Conservation (phyloP, 345 rosid genomes). For the Citrus medica region DNA sequence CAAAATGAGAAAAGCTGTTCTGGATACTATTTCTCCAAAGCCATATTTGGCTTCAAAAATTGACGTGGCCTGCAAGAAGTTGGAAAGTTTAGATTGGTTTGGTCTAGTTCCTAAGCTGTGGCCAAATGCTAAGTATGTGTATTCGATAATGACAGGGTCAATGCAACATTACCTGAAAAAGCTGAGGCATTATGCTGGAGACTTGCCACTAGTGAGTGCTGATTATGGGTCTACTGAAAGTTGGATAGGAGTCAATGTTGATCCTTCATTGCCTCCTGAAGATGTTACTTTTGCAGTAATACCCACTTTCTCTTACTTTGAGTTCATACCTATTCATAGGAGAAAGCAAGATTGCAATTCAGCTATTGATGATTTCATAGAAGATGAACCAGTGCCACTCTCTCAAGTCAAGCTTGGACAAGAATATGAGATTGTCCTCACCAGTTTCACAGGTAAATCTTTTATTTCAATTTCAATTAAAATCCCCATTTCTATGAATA, state of each 20-base stretch:
- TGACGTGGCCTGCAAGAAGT: slow-evolving; percentile 43
- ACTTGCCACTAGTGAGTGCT: slow-evolving; percentile 74
- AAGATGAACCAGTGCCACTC: slow-evolving; percentile 75
- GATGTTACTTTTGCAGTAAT: slow-evolving; percentile 72
- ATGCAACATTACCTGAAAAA: slow-evolving; percentile 75
- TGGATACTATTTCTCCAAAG: slow-evolving; percentile 51
- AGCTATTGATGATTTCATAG: slow-evolving; percentile 53
- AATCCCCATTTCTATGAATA: not conserved
- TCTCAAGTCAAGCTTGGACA: slow-evolving; percentile 73
- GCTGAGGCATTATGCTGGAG: slow-evolving; percentile 69
- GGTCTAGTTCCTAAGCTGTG: slow-evolving; percentile 63
- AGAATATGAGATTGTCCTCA: slow-evolving; percentile 80
- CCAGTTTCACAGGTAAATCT: slow-evolving; percentile 87
- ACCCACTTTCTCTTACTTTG: slow-evolving; percentile 87
- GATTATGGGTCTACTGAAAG: slow-evolving; percentile 96
- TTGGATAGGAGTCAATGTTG: slow-evolving; percentile 93
- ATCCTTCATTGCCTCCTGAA: slow-evolving; percentile 68
- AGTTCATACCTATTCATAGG: slow-evolving; percentile 78
- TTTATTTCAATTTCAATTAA: not conserved
- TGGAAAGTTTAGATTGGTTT: slow-evolving; percentile 47
- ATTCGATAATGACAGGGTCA: slow-evolving; percentile 95
- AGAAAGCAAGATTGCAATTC: slow-evolving; percentile 29
- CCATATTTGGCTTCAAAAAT: slow-evolving; percentile 51
- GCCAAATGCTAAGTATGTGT: slow-evolving; percentile 87
- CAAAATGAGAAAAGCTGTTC: slow-evolving; percentile 54